Evolutionary conservation across 768 basidiomycete genomes (phyloP).

Genomic region (Rhizopogon rudus): DNA sequence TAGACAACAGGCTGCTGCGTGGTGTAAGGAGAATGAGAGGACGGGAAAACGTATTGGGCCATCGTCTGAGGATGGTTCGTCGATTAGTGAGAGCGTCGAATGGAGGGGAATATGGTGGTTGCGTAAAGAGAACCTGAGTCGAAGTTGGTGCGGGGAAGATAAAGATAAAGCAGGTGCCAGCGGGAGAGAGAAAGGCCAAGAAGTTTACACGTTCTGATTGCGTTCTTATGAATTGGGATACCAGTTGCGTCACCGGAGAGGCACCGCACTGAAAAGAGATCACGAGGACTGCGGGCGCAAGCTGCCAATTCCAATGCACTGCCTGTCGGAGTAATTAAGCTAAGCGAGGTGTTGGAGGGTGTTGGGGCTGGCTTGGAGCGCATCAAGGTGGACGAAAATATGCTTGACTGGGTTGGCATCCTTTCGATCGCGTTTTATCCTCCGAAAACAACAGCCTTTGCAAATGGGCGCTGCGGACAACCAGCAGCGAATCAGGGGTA

Average conservation of each 20-base stretch:
- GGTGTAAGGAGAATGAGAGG: conserved; percentile 3
- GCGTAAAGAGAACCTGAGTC: neutral
- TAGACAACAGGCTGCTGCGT: conserved; percentile 5
- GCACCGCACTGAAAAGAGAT: no score
- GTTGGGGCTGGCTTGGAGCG: no score
- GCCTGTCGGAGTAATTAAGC: no score
- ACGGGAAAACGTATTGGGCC: conserved; percentile 20
- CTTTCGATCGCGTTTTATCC: neutral
- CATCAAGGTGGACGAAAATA: no score
- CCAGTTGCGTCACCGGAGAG: no score
- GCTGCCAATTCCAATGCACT: no score
- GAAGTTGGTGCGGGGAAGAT: neutral
- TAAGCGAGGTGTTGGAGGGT: no score
- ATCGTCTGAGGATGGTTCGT: conserved; percentile 2
- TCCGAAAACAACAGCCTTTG: neutral
- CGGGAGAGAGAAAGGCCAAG: neutral
- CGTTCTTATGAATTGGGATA: no score
- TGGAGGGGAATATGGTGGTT: neutral
- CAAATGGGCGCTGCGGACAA: neutral
- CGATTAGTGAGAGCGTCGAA: neutral
- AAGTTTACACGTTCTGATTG: neutral
- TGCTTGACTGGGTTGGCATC: neutral
- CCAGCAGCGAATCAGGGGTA: neutral
- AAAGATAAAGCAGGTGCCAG: neutral
- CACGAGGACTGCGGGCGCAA: no score